Evolutionary conservation across 2,329 filamentous ascomycete species (phyloP), one percentile per base, ranked within the genome.

Genomic region (Penicillium sp.): DNA sequence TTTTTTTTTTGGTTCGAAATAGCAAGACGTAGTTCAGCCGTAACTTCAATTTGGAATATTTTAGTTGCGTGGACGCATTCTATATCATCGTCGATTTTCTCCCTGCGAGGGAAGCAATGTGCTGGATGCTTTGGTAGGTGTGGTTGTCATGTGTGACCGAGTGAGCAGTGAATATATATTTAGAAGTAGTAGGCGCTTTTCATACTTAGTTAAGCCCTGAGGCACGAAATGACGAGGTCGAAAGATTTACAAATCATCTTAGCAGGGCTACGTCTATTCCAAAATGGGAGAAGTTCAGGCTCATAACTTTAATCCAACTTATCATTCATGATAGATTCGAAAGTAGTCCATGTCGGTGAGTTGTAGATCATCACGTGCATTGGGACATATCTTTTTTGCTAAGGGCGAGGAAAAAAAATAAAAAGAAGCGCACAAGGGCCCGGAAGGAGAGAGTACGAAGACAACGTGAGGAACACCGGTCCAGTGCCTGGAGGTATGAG

Each of bases 251-350:
- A 35, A 28, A n/a, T 37, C 16, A 49, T 30, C 3, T 49, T 49
- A 13, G 26, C n/a, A 14, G 45, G 30, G 45, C 11, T 3, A 43
- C 3, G 3, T n/a, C 19, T 19, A 22, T 8, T 5, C 40, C 19
- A 22, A 43, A 13, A 37, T 1, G 35, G 13, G 14, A 37, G 35
- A 37, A 37, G 35, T 13, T 37, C 35, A 37, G 13, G 35, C 14
- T 58, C 59, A 55, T 58, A 58, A 59, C 45, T 65, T 64, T 58
- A 58, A 67, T 66, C 59, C 45, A 65, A 63, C 55, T 63, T 62
- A 46, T 65, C 57, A 61, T 66, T 67, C 57, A 61, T 67, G 52
- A 66, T 64, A 64, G 49, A 66, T 64, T 64, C 51, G 48, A 52
- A 55, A 62, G 46, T 53, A 57, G 59, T 61, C 59, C 65, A 61